Evolutionary conservation across 164 flowering plant genomes (phyloP).

Genomic region (Kingdonia uniflora): DNA sequence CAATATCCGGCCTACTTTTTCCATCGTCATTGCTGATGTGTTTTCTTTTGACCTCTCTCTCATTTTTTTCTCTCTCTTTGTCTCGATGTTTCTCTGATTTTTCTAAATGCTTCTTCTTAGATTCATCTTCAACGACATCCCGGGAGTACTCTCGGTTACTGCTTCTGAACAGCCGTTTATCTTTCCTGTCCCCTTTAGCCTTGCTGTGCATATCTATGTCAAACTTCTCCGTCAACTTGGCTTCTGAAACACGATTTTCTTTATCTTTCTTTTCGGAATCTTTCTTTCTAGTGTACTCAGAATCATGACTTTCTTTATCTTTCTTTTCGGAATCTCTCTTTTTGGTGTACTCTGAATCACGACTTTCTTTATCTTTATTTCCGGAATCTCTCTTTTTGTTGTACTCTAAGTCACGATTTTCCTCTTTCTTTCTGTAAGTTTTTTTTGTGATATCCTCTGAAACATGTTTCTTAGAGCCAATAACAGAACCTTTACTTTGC

Average conservation of each 20-base stretch:
- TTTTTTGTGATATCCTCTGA: constrained; percentile 22
- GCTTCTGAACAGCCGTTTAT: constrained; percentile 20
- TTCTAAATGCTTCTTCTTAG: constrained; percentile 26
- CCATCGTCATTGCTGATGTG: constrained; percentile 29
- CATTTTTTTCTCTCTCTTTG: constrained; percentile 28
- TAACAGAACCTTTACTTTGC: constrained; percentile 13
- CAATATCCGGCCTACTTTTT: constrained; percentile 18
- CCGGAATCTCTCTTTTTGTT: constrained; percentile 13
- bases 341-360: constrained; percentile 11
- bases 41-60: constrained; percentile 47
- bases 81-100: constrained; percentile 27
- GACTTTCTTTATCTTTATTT: constrained; percentile 23
- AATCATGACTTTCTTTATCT: constrained; percentile 14
- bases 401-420: neutral
- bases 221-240: constrained; percentile 15
- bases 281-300: constrained; percentile 10
- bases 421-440: constrained; percentile 28
- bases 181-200: constrained; percentile 18
- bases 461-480: constrained; percentile 10
- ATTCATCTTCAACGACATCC: constrained; percentile 18
- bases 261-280: constrained; percentile 20
- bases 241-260: constrained; percentile 18
- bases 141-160: constrained; percentile 20
- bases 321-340: constrained; percentile 28
- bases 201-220: constrained; percentile 15